These are phyloP conservation scores for Akebia trifoliata DNA, from an alignment of 164 flowering plant genomes.

Conservation along the genomic window DNA sequence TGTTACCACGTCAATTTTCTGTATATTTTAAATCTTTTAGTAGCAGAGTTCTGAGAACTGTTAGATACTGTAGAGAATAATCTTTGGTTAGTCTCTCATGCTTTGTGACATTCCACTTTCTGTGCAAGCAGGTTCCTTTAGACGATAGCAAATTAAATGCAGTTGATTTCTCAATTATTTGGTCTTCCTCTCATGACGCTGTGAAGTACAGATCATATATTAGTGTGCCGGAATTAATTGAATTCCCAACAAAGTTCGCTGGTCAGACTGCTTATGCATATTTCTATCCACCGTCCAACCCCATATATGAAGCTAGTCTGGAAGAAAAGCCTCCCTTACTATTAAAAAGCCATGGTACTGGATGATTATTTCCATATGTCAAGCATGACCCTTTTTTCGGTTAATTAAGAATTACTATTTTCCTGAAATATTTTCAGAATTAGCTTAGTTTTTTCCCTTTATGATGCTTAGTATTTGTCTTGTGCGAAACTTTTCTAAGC, in stretches of 20 bases:
- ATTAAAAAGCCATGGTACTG: slow-evolving; percentile 79
- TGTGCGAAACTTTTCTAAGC: too few relatives aligned
- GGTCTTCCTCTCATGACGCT: slow-evolving; percentile 76
- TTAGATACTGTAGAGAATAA: not conserved
- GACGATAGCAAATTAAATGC: slow-evolving; percentile 41
- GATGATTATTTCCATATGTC: not conserved
- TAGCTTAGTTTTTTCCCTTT: not conserved
- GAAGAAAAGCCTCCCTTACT: slow-evolving; percentile 89
- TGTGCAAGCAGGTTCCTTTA: slow-evolving; percentile 52
- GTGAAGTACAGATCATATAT: slow-evolving; percentile 48
- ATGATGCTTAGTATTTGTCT: not conserved
- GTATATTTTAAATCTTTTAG: not conserved
- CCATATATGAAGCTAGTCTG: slow-evolving; percentile 46
- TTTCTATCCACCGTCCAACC: slow-evolving; percentile 86
- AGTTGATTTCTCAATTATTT: slow-evolving; percentile 52
- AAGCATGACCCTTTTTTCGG: not conserved
- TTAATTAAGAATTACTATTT: too few relatives aligned
- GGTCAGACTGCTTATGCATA: slow-evolving; percentile 91
- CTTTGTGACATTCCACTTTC: slow-evolving; percentile 2
- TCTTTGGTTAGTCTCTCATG: not conserved
- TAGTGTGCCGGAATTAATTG: slow-evolving; percentile 76
- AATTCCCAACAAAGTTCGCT: slow-evolving; percentile 79
- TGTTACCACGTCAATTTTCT: slow-evolving; percentile 12
- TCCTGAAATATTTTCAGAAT: too few relatives aligned
- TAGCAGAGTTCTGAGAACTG: not conserved